Percentiles rank a stretch among this genome's conserved stretches.
Evolutionary conservation across 306 rosid genomes (phyloP).

Genomic region (Trifolium dubium): DNA sequence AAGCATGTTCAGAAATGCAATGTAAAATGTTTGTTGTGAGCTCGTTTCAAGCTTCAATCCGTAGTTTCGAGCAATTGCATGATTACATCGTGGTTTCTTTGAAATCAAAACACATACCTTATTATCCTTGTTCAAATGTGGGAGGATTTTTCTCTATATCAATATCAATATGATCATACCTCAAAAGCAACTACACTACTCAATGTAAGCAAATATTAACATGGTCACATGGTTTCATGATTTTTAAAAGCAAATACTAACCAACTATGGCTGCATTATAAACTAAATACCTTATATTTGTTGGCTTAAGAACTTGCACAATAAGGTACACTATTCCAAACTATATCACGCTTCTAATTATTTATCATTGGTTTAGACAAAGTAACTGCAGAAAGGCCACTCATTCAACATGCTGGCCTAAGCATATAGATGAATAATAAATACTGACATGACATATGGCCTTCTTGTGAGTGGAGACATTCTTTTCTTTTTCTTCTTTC

Average conservation of each 20-base stretch:
- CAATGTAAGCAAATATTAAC: background rate
- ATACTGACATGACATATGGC: background rate
- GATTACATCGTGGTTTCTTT: background rate
- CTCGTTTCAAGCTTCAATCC: background rate
- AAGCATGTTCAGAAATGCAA: background rate
- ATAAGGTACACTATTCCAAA: constrained; percentile 14
- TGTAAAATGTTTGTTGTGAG: background rate
- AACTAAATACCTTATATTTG: background rate
- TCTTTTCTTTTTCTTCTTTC: constrained; percentile 37
- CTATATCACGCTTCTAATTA: constrained; percentile 8
- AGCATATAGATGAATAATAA: constrained; percentile 39
- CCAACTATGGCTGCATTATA: too few relatives aligned
- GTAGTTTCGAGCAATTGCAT: background rate
- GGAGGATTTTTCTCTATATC: background rate
- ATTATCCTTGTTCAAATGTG: background rate
- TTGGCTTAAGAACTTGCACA: background rate
- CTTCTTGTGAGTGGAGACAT: constrained; percentile 17
- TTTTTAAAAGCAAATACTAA: background rate
- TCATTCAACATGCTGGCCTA: constrained; percentile 36
- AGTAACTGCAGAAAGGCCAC: constrained; percentile 36
- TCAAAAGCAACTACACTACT: background rate
- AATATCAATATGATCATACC: background rate
- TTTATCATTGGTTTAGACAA: constrained; percentile 27
- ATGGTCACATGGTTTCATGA: constrained; percentile 3
- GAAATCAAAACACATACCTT: background rate